phyloP scores from a whole-genome alignment of 352 stramenopile genomes.

The Paralagenidium karlingii region DNA sequence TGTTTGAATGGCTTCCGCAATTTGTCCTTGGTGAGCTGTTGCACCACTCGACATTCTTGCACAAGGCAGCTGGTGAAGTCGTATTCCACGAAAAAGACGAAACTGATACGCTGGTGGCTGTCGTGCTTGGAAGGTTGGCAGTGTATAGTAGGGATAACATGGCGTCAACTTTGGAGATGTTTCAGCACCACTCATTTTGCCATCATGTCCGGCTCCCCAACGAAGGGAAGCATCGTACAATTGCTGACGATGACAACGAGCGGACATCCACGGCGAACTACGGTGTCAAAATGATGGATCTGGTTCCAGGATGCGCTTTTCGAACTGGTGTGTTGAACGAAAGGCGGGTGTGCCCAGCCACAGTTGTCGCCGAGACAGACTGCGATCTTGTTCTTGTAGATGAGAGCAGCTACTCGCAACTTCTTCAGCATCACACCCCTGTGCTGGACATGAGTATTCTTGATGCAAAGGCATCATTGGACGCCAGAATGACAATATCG shows the following conservation, averaged over 20 bases:
- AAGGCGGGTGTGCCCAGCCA: conserved; percentile 22
- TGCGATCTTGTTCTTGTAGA: conserved; percentile 38
- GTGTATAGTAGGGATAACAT: conserved; percentile 58
- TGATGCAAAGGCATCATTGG: not conserved
- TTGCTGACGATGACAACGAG: not conserved
- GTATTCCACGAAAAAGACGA: conserved; percentile 32
- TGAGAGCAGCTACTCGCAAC: conserved; percentile 18
- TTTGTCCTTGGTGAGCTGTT: conserved; percentile 31
- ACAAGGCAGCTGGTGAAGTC: conserved; percentile 29
- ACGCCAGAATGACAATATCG: no score
- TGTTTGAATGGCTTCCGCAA: conserved; percentile 18
- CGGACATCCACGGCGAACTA: conserved; percentile 14
- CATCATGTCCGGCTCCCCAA: conserved; percentile 15
- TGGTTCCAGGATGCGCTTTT: conserved; percentile 35
- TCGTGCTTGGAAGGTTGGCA: conserved; percentile 36
- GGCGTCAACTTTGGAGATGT: conserved; percentile 39
- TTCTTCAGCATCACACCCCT: conserved; percentile 21
- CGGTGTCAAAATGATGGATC: conserved; percentile 41
- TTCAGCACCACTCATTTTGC: conserved; percentile 44
- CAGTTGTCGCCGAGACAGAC: conserved; percentile 34
- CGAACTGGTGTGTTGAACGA: conserved; percentile 34
- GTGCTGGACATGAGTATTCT: conserved; percentile 16
- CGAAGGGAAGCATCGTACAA: conserved; percentile 1
- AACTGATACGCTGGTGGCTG: conserved; percentile 16
- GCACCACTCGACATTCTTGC: conserved; percentile 11